Base-by-base conservation (phyloP, 352 stramenopile genomes). In the Thraustotheca clavata region DNA sequence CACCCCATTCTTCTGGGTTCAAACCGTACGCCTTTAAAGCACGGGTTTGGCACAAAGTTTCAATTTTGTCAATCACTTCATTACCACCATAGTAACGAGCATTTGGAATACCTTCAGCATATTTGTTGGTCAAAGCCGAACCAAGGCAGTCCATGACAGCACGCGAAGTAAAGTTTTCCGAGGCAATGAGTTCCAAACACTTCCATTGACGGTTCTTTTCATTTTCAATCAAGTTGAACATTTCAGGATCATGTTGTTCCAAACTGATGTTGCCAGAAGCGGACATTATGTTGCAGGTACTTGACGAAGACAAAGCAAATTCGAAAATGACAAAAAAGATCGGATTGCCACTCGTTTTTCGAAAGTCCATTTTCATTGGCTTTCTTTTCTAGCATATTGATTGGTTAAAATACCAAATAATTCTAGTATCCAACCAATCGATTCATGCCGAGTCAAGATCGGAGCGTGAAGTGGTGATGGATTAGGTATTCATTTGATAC, bases 101-200 rank as follows among this genome's bases (percentile, higher is more conserved):
- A 54, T 94, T 88, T 49, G 95, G 92, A 39, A 94, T 79, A n/a
- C 97, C 97, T 74, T 99, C 97, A 22, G 96, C 86, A 76, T 99
- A 99, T 85, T 99, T 99, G 87, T 99, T 99, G 65, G 97, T 99
- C 16, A 99, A 79, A 62, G 88, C 96, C 65, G 92, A 98, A 68
- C 97, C 97, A 43, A 99, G 86, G 75, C 95, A 99, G 65, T 99
- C 95, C 85, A 99, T 98, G 43, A 99, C 96, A 20, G 96, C 96
- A 34, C 87, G 85, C n/a, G 91, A 98, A 31, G 97, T 99, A 76
- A 99, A 99, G 86, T 99, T 99, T 79, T 99, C 97, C 27, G 94
- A 99, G 12, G 97, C 97, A 75, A 99, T 99, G 52, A 99, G 90
- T 77, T 99, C 96, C 43, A 99, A 78, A 47, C 87, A 97, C 67